Evolutionary conservation across 805 yeast species (phyloP).

Genomic region (Saturnispora besseyi): DNA sequence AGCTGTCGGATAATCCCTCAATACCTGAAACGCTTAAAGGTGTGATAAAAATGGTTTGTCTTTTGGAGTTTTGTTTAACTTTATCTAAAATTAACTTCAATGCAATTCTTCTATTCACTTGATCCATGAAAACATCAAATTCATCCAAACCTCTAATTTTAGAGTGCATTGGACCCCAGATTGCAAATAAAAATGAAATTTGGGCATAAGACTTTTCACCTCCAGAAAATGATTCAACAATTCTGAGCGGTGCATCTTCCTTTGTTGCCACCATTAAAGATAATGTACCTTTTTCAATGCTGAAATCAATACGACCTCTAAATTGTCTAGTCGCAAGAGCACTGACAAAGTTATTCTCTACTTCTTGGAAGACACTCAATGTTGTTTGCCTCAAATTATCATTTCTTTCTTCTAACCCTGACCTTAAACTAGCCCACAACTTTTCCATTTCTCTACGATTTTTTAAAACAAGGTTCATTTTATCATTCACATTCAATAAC

Average conservation of each 20-base stretch:
- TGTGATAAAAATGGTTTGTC: constrained; percentile 87
- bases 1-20: constrained; percentile 44
- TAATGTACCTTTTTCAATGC: constrained; percentile 41
- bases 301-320: constrained; percentile 62
- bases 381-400: constrained; percentile 34
- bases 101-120: constrained; percentile 75
- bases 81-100: constrained; percentile 65
- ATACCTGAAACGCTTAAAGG: constrained; percentile 82
- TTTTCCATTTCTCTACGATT: constrained; percentile 30
- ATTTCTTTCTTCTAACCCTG: constrained; percentile 36
- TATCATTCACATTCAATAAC: constrained; percentile 35
- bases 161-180: constrained; percentile 90
- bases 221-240: constrained; percentile 82
- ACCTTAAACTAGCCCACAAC: constrained; percentile 23
- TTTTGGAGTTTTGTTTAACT: constrained; percentile 50
- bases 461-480: constrained; percentile 34
- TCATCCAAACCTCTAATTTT: constrained; percentile 88
- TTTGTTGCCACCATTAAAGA: constrained; percentile 54
- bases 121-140: constrained; percentile 97
- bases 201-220: constrained; percentile 96
- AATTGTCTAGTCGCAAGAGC: constrained; percentile 62
- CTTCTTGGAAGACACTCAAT: constrained; percentile 36
- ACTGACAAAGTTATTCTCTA: constrained; percentile 47
- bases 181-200: constrained; percentile 73
- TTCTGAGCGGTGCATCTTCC: constrained; percentile 48